phyloP scores from a whole-genome alignment of 78 protist species.

The Pigoraptor vietnamica region DNA sequence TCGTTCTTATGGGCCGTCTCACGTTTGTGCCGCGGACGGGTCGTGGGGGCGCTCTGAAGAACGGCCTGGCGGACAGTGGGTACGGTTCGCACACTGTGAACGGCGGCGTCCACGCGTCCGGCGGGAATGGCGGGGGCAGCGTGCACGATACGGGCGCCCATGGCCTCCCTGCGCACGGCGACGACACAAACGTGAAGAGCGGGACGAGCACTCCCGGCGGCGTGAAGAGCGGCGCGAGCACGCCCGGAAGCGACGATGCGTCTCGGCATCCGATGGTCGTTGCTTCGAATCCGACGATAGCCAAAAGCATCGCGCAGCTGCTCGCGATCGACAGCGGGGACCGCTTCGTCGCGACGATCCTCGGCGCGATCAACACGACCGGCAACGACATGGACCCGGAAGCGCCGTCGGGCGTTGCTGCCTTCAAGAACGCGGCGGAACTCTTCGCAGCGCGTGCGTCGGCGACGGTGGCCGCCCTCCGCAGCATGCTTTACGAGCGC shows the following conservation, averaged over 20 bases:
- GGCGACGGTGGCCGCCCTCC: background rate
- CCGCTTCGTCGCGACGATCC: background rate
- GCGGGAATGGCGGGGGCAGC: too few relatives aligned
- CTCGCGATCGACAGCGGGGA: background rate
- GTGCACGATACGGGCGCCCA: too few relatives aligned
- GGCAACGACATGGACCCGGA: background rate
- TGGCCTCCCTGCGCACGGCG: background rate
- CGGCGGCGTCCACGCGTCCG: too few relatives aligned
- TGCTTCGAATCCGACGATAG: background rate
- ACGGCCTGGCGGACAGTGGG: too few relatives aligned
- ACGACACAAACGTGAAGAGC: background rate
- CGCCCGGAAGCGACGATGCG: background rate
- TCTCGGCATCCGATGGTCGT: background rate
- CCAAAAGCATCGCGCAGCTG: background rate
- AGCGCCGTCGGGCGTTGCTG: background rate
- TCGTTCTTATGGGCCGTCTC: background rate
- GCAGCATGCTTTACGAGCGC: background rate
- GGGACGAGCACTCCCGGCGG: background rate
- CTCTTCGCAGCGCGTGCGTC: background rate
- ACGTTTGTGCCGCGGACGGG: background rate
- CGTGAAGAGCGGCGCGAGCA: background rate
- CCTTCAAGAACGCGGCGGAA: background rate
- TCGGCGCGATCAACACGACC: background rate
- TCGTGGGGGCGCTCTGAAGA: too few relatives aligned
- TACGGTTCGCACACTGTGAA: too few relatives aligned